These are phyloP conservation scores for Candida adriatica DNA, from an alignment of 805 yeast species.

Conservation along the genomic window DNA sequence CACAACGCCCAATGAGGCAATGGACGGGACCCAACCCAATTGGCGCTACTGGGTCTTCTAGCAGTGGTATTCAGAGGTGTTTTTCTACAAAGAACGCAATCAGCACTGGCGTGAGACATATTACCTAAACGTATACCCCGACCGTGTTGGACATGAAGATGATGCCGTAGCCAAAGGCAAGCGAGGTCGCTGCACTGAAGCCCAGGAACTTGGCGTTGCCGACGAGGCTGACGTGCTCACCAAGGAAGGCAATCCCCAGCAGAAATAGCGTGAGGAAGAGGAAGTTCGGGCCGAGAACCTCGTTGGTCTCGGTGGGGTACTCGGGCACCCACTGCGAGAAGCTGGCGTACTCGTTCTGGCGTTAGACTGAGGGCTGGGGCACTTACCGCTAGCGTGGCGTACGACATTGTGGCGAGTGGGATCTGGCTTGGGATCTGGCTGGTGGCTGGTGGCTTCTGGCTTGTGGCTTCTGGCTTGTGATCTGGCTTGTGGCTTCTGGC, in stretches of 20 bases:
- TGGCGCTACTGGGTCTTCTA: no score
- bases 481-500: no score
- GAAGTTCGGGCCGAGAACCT: constrained; percentile 1
- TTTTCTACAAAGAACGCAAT: no score
- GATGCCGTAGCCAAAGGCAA: constrained; percentile 33
- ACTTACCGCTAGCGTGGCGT: no score
- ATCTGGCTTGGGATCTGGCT: no score
- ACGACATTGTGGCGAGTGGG: no score
- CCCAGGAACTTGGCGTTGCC: constrained; percentile 19
- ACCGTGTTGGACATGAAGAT: constrained; percentile 36
- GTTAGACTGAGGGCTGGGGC: not conserved
- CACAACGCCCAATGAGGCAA: no score
- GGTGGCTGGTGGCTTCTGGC: no score
- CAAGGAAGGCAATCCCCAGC: constrained; percentile 3
- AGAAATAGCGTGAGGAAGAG: not conserved
- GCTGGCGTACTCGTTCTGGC: constrained; percentile 1
- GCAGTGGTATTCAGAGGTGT: no score
- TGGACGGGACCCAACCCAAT: no score
- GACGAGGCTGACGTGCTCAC: constrained; percentile 4
- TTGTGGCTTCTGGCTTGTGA: no score
- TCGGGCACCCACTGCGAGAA: constrained; percentile 2
- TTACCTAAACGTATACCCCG: constrained; percentile 44
- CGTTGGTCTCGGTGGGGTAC: constrained; percentile 1
- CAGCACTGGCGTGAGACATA: no score
- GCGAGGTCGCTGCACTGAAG: constrained; percentile 26